Conservation (phyloP, 345 rosid genomes). For the Triadica sebifera region DNA sequence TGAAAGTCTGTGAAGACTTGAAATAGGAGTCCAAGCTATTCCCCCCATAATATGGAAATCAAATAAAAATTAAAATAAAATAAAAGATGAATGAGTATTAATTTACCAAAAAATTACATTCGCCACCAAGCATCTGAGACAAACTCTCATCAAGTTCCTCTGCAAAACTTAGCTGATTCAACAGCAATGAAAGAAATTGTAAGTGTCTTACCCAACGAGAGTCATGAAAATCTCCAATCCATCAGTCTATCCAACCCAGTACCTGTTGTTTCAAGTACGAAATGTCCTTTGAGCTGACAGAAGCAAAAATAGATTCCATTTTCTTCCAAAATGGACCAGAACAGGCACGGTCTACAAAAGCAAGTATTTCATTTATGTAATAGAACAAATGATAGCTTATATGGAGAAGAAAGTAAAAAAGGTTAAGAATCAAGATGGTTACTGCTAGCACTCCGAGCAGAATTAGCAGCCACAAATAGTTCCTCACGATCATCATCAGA, state of each 20-base stretch:
- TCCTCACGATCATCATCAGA: slow-evolving; percentile 86
- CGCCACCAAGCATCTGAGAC: slow-evolving; percentile 52
- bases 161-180: slow-evolving; percentile 58
- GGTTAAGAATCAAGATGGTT: slow-evolving; percentile 31
- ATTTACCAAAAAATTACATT: slow-evolving; percentile 52
- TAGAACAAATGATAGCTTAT: background rate
- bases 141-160: slow-evolving; percentile 73
- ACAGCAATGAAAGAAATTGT: slow-evolving; percentile 20
- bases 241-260: slow-evolving; percentile 17
- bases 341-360: slow-evolving; percentile 61
- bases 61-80: background rate
- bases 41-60: no score
- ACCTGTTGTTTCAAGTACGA: slow-evolving; percentile 85
- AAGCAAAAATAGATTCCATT: slow-evolving; percentile 69
- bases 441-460: slow-evolving; percentile 73
- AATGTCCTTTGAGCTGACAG: slow-evolving; percentile 57
- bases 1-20: background rate
- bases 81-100: background rate
- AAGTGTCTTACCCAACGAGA: slow-evolving; percentile 8
- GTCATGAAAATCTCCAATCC: slow-evolving; percentile 12
- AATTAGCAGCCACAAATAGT: slow-evolving; percentile 73
- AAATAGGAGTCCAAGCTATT: background rate
- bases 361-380: slow-evolving; percentile 13
- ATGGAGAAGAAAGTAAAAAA: slow-evolving; percentile 1
- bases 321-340: slow-evolving; percentile 83